A percentile compares a stretch with the other conserved stretches of the same genome.
Evolutionary conservation across 768 basidiomycete species (phyloP).

Genomic region (Panus rudis): DNA sequence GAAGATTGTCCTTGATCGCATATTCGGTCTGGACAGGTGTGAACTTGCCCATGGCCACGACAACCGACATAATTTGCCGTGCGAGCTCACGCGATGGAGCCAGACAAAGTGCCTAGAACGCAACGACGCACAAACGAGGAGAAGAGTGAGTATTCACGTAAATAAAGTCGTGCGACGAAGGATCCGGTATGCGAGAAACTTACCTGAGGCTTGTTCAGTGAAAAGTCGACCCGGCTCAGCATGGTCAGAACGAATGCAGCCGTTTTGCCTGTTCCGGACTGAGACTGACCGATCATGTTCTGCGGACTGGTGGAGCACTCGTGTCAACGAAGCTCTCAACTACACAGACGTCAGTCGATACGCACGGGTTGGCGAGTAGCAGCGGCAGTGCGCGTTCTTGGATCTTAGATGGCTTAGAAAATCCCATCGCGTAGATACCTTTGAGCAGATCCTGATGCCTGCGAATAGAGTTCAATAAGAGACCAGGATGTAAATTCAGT

Average conservation of each 20-base stretch:
- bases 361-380: slow-evolving; percentile 83
- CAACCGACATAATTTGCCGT: slow-evolving; percentile 94
- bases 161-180: neutral
- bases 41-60: slow-evolving; percentile 92
- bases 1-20: slow-evolving; percentile 85
- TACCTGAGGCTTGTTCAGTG: slow-evolving; percentile 78
- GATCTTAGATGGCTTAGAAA: slow-evolving; percentile 97
- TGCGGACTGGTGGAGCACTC: slow-evolving; percentile 59
- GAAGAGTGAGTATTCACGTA: neutral
- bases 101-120: slow-evolving; percentile 81
- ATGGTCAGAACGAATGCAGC: slow-evolving; percentile 97
- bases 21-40: slow-evolving; percentile 91
- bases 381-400: slow-evolving; percentile 95
- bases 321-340: neutral
- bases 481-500: slow-evolving; percentile 47
- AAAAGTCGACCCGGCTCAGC: slow-evolving; percentile 89
- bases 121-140: neutral
- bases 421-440: slow-evolving; percentile 91
- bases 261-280: slow-evolving; percentile 98
- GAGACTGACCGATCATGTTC: slow-evolving; percentile 99
- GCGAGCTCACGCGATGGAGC: slow-evolving; percentile 96
- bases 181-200: slow-evolving; percentile 11
- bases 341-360: no score
- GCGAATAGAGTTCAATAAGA: slow-evolving; percentile 21
- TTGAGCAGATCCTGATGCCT: slow-evolving; percentile 86